Base-by-base conservation (phyloP, 139 green algal genomes). In the Closterium sp. region DNA sequence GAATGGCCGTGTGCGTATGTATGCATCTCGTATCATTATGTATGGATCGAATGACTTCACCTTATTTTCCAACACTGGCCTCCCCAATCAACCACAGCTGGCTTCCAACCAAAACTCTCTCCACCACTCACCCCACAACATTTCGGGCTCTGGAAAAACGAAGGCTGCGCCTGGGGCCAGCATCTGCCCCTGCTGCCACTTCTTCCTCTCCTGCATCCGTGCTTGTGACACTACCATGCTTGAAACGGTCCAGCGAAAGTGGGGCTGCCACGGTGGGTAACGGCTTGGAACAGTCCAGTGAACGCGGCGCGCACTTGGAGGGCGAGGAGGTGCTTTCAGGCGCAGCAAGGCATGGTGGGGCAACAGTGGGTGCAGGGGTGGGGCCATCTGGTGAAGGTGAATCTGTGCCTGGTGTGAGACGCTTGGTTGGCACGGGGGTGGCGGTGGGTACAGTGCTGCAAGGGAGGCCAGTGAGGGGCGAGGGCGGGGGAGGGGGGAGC, bases 401-500 rank as follows among this genome's bases (percentile, higher is more conserved):
- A 8, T 38, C 6, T 4, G 86, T n/a, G n/a, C n/a, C n/a, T n/a
- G n/a, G n/a, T n/a, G n/a, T n/a, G n/a, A n/a, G n/a, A n/a, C n/a
- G n/a, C n/a, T n/a, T 9, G 30, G 7, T 38, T 25, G 86, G 86
- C 21, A 0, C 43, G 4, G 43, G 19, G 43, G 43, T 66, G 43
- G 9, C 12, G 36, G 36, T 55, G 36, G 55, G 86, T 38, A 38
- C 34, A 12, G 31, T 86, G n/a, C 38, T 32, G 31, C 34, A 30
- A 25, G 66, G 69, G 25, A 33, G 88, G 88, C 91, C 38, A 91
- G 88, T 35, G 88, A 91, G 69, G 25, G 0, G 66, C 23, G 43
- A 21, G 43, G 33, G 16, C 19, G 33, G 34, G 33, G 90, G 87
- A 21, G 16, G 87, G 16, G 87, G 16, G 66, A 34, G 33, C 2